phyloP scores from a whole-genome alignment of 1,284 basidiomycete genomes.

The Sanghuangporus weigelae region DNA sequence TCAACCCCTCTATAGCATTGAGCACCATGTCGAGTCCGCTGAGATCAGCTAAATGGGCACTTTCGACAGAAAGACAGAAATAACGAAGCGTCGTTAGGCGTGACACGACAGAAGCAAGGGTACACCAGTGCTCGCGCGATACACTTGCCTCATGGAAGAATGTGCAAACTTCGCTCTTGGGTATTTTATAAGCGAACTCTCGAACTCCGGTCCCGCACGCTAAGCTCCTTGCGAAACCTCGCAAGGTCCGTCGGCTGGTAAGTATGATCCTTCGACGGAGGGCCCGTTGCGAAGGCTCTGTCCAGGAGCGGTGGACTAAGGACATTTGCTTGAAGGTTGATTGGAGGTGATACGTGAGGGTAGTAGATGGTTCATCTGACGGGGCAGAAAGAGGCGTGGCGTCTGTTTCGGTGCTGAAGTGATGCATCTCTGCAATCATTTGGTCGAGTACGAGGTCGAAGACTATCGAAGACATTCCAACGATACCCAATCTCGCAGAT shows the following conservation, averaged over 20 bases:
- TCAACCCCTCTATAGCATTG: not conserved
- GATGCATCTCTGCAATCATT: not conserved
- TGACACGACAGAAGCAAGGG: conserved; percentile 5
- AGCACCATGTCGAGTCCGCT: conserved; percentile 4
- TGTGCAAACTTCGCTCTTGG: conserved; percentile 1
- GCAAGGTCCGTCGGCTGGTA: not conserved
- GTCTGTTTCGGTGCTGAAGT: conserved; percentile 10
- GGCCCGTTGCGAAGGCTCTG: conserved; percentile 1
- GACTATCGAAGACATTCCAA: conserved; percentile 6
- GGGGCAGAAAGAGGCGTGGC: not conserved
- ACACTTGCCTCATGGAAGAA: not conserved
- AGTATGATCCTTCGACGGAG: conserved; percentile 5
- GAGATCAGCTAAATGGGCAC: conserved; percentile 4
- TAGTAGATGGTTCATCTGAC: no score
- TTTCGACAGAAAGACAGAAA: conserved; percentile 7
- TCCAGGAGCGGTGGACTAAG: conserved; percentile 12
- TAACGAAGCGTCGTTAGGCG: conserved; percentile 5
- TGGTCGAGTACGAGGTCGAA: conserved; percentile 8
- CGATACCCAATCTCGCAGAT: not conserved
- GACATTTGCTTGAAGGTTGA: not conserved
- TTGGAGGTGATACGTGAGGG: not conserved
- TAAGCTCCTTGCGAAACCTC: not conserved
- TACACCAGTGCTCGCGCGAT: conserved; percentile 10
- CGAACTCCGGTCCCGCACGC: conserved; percentile 6
- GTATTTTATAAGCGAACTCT: conserved; percentile 10